phyloP scores from a whole-genome alignment of 192 early-diverging fungal genomes.

The Podila minutissima region DNA sequence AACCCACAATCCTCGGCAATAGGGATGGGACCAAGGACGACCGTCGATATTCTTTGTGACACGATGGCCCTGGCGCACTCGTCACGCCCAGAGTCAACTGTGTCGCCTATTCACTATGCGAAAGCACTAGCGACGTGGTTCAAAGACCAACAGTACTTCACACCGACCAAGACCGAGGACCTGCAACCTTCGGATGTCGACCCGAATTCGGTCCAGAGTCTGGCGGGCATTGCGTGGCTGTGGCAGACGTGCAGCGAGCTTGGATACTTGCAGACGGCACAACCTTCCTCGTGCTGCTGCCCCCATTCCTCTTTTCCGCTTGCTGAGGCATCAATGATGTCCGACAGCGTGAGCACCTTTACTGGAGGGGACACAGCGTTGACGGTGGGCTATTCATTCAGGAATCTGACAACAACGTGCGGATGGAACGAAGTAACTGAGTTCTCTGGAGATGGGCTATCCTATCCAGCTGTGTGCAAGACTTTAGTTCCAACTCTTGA shows the following conservation, averaged over 20 bases:
- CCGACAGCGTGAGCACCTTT: neutral
- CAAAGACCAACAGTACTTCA: slow-evolving; percentile 33
- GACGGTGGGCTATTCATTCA: too few relatives aligned
- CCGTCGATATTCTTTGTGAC: slow-evolving; percentile 37
- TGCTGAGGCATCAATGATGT: slow-evolving; percentile 10
- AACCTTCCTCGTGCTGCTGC: slow-evolving; percentile 31
- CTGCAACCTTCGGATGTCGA: slow-evolving; percentile 48
- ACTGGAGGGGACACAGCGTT: too few relatives aligned
- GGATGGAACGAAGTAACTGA: too few relatives aligned
- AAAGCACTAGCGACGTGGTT: slow-evolving; percentile 30
- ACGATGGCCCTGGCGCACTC: slow-evolving; percentile 15
- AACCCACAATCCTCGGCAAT: slow-evolving; percentile 2
- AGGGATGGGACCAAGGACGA: slow-evolving; percentile 8
- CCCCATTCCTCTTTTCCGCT: slow-evolving; percentile 51
- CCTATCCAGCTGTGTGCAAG: too few relatives aligned
- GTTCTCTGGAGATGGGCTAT: too few relatives aligned
- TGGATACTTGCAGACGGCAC: slow-evolving; percentile 66
- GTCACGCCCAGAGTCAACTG: neutral
- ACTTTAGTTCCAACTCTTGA: too few relatives aligned
- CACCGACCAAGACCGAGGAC: slow-evolving; percentile 36
- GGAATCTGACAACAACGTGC: too few relatives aligned
- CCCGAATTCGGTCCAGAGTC: slow-evolving; percentile 28
- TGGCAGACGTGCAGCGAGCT: slow-evolving; percentile 80
- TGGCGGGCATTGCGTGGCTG: slow-evolving; percentile 54
- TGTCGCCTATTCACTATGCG: slow-evolving; percentile 2